Evolutionary conservation across 768 basidiomycete genomes (phyloP), one percentile per base, ranked within the genome.

Genomic region (Suillus subluteus): DNA sequence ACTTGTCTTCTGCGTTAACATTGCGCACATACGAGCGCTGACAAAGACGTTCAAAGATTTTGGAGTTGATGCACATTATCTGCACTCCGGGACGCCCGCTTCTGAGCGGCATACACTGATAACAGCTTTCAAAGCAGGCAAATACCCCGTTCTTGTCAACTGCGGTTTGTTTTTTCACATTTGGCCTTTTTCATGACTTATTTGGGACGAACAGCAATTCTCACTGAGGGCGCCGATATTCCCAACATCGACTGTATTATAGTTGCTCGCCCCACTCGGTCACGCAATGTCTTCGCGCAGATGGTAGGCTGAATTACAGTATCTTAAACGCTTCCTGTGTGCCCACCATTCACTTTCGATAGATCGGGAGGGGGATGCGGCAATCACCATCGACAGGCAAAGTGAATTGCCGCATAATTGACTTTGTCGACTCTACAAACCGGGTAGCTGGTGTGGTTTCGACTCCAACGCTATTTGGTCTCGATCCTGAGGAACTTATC

Each of bases 151-250:
- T 1, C 81, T 99, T 35, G 78, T 98, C 56, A 98, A 98, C 73
- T 98, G 96, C 73, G 91, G 93, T 93, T 30, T 32, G 63, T 62
- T 16, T 58, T 3, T 3, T 50, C 56, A 46, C n/a, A n/a, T 5
- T 44, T 26, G 41, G n/a, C 35, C 63, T 15, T 38, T 55, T 41
- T 12, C 40, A 37, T 4, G 11, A 62, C 56, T 52, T 5, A 59
- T 54, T 11, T 13, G 38, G 66, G 44, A 62, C 63, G 30, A 37
- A 70, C 26, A 77, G 94, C 94, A 26, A 91, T 98, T 58, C 81
- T 98, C 69, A 97, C 95, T 1, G 96, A 98, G 80, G 96, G 96
- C 4, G 88, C 95, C 23, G 96, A 99, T 80, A 94, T 98, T 62
- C 96, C 96, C 3, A 94, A 93, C 67, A 91, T 98, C 64, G 96